Conservation (phyloP, 495 filamentous ascomycete species). For the Podospora appendiculata region DNA sequence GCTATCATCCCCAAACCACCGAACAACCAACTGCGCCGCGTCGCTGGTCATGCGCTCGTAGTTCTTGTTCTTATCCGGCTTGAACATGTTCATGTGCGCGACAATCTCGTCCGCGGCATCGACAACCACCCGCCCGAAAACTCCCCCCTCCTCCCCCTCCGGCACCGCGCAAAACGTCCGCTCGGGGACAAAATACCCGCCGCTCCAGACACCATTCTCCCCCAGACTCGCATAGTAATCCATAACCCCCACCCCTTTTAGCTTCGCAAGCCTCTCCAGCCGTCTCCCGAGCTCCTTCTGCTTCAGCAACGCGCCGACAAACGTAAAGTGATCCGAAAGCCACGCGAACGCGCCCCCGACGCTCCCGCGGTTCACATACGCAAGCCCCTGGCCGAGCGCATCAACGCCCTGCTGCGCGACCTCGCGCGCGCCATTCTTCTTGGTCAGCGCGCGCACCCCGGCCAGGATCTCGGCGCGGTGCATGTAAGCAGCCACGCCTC, state of each 20-base stretch:
- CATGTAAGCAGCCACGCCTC: conserved; percentile 77
- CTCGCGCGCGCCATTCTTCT: conserved; percentile 28
- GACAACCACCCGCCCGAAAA: conserved; percentile 60
- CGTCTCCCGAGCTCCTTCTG: conserved; percentile 32
- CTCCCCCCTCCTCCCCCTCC: conserved; percentile 16
- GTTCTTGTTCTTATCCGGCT: conserved; percentile 63
- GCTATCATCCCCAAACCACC: conserved; percentile 44
- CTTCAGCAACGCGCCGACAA: conserved; percentile 36
- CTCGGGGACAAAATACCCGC: conserved; percentile 47
- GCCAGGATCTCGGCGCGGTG: conserved; percentile 67
- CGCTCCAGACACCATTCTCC: conserved; percentile 45
- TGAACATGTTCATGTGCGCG: conserved; percentile 83
- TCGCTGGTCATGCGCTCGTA: conserved; percentile 63
- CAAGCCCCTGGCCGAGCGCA: conserved; percentile 39
- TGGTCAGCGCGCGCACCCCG: conserved; percentile 35
- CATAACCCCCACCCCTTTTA: conserved; percentile 29
- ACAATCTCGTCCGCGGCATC: conserved; percentile 64
- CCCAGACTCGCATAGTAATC: conserved; percentile 33
- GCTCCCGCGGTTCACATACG: conserved; percentile 40
- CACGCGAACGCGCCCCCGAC: conserved; percentile 40
- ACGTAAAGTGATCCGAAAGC: conserved; percentile 40
- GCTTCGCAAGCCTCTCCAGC: conserved; percentile 31
- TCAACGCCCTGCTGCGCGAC: conserved; percentile 38
- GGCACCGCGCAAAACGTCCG: conserved; percentile 45
- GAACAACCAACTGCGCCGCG: conserved; percentile 50